Evolutionary conservation across 331 rosid genomes (phyloP), one percentile per base, ranked within the genome.

Genomic region (Malus hybrid): DNA sequence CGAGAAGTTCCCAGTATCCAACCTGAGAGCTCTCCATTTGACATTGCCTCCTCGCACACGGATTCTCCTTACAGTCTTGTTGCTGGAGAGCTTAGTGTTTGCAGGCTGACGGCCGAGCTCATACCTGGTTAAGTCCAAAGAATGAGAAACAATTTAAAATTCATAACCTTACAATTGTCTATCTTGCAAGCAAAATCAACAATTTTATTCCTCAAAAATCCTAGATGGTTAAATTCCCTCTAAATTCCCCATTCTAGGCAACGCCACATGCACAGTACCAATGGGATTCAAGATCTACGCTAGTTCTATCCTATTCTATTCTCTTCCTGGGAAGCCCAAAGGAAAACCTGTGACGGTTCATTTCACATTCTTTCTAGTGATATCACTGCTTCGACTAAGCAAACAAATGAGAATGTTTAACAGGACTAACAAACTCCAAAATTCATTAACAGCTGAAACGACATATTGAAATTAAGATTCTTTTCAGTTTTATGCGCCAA

Each of bases 101-200:
- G 83, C 86, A 18, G 86, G 79, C 72, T 83, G 86, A 59, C 86
- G 83, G 10, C 86, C 86, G 0, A 83, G 86, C 81, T 83, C 86
- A 64, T 83, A 83, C 83, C 86, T 83, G 22, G 46, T 67, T 33
- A 57, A 4, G 22, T 7, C 11, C 66, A 6, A 31, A 7, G 3
- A 10, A 24, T 20, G 1, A 13, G 12, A 65, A 1, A n/a, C 27
- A 20, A 44, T 34, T 10, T 48, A 1, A 42, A 39, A 42, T 42
- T 3, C 48, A 10, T 3, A 42, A 42, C 48, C 48, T 3, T 0
- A 14, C 8, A 5, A 10, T 4, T 10, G 64, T 28, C 36, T 5
- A 27, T 27, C 22, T 2, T 13, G 5, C 66, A 61, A 31, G 39
- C 5, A 14, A 31, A 63, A 31, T 63, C 33, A 27, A 61, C 16